A percentile compares a stretch with the other conserved stretches of the same genome.
Evolutionary conservation across 768 basidiomycete genomes (phyloP).

Genomic region (Mycena crocata): DNA sequence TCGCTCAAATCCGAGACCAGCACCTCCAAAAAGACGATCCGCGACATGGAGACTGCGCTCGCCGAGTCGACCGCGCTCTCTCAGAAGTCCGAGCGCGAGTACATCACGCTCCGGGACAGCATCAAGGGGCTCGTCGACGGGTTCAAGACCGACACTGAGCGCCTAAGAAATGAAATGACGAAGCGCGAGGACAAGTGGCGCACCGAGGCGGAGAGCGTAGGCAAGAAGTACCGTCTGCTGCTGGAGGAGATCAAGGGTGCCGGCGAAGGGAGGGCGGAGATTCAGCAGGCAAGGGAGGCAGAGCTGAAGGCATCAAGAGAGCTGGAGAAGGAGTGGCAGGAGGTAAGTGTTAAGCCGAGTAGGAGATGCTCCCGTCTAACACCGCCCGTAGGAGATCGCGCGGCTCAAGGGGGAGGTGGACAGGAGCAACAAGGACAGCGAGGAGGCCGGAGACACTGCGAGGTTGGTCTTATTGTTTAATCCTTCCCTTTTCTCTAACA

Average conservation of each 20-base stretch:
- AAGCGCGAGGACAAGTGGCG: constrained; percentile 78
- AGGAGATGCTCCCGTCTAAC: no score
- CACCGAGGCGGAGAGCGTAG: constrained; percentile 73
- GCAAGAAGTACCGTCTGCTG: constrained; percentile 75
- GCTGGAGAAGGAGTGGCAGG: constrained; percentile 70
- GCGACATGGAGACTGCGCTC: constrained; percentile 84
- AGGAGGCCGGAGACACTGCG: constrained; percentile 70
- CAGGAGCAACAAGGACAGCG: constrained; percentile 64
- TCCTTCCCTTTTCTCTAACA: constrained; percentile 7
- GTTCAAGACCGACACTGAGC: constrained; percentile 80
- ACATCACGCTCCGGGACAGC: constrained; percentile 80
- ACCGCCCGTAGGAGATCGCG: constrained; percentile 67
- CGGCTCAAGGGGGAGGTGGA: constrained; percentile 65
- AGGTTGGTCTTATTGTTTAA: constrained; percentile 55
- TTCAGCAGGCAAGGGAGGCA: constrained; percentile 64
- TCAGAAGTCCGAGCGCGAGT: constrained; percentile 87
- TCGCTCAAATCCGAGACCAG: constrained; percentile 81
- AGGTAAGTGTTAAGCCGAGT: no score
- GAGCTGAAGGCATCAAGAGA: constrained; percentile 62
- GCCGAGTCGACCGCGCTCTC: constrained; percentile 81
- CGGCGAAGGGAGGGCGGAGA: constrained; percentile 57
- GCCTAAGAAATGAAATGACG: constrained; percentile 78
- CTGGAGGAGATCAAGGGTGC: constrained; percentile 70
- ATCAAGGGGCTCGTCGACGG: constrained; percentile 77
- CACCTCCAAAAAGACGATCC: constrained; percentile 77